Conservation (phyloP, 305 asterid genomes). For the Solanum hybrid region DNA sequence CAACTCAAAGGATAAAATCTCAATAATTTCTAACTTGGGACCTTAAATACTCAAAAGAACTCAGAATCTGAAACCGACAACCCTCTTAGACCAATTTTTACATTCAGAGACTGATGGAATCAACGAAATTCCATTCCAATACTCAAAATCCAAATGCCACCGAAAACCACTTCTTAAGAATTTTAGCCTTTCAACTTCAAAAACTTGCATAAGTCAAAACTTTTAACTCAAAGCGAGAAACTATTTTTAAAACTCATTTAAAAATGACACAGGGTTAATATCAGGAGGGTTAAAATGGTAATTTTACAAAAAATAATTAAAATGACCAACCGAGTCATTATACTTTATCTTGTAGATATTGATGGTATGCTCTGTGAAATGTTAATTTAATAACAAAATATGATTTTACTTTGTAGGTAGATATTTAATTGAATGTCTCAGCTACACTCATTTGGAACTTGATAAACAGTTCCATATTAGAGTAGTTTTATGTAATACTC, state of each 20-base stretch:
- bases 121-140: no score
- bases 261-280: background rate
- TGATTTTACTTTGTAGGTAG: background rate
- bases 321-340: background rate
- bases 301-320: no score
- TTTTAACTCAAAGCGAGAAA: background rate
- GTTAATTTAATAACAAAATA: no score
- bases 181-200: background rate
- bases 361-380: background rate
- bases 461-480: background rate
- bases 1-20: background rate
- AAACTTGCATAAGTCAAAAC: background rate
- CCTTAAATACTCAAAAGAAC: background rate
- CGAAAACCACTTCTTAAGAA: background rate
- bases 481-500: background rate
- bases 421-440: background rate
- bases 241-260: background rate
- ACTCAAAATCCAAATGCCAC: background rate
- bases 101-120: background rate
- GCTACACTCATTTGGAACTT: background rate
- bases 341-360: background rate
- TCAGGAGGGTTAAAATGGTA: background rate
- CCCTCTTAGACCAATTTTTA: background rate
- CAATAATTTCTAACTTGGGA: background rate
- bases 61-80: no score